phyloP scores from a whole-genome alignment of 768 basidiomycete species.

The Cyclocybe cylindracea region DNA sequence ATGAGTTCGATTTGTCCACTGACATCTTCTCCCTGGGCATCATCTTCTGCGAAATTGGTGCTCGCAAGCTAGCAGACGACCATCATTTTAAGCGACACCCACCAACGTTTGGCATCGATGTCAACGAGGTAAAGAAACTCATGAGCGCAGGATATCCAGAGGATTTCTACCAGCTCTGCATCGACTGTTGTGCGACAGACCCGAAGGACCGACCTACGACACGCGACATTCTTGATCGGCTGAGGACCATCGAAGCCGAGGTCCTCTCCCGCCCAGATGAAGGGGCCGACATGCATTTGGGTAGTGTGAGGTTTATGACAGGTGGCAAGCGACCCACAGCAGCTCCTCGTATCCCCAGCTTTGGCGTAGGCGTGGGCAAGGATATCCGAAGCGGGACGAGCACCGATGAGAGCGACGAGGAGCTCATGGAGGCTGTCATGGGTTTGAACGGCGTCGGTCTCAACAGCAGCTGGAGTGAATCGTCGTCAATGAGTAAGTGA shows the following conservation, averaged over 20 bases:
- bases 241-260: slow-evolving; percentile 82
- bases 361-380: slow-evolving; percentile 71
- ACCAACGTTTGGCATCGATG: slow-evolving; percentile 79
- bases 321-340: slow-evolving; percentile 57
- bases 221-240: slow-evolving; percentile 73
- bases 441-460: slow-evolving; percentile 53
- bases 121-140: slow-evolving; percentile 64
- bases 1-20: slow-evolving; percentile 91
- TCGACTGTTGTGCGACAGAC: slow-evolving; percentile 73
- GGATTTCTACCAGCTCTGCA: slow-evolving; percentile 71
- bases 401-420: slow-evolving; percentile 67
- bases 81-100: slow-evolving; percentile 73
- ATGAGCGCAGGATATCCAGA: slow-evolving; percentile 79
- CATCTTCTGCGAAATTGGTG: slow-evolving; percentile 90
- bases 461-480: slow-evolving; percentile 46
- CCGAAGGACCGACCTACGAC: slow-evolving; percentile 75
- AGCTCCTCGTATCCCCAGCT: slow-evolving; percentile 84
- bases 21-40: slow-evolving; percentile 94
- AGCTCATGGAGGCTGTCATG: slow-evolving; percentile 62
- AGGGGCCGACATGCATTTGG: slow-evolving; percentile 73
- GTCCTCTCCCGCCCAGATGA: slow-evolving; percentile 69
- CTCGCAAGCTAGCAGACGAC: slow-evolving; percentile 85
- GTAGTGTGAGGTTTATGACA: slow-evolving; percentile 83
- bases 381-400: slow-evolving; percentile 48
- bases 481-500: slow-evolving; percentile 34